Percentiles rank a stretch among this genome's conserved stretches.
Conservation (phyloP, 768 basidiomycete species). For the Leccinum longicurvipes region DNA sequence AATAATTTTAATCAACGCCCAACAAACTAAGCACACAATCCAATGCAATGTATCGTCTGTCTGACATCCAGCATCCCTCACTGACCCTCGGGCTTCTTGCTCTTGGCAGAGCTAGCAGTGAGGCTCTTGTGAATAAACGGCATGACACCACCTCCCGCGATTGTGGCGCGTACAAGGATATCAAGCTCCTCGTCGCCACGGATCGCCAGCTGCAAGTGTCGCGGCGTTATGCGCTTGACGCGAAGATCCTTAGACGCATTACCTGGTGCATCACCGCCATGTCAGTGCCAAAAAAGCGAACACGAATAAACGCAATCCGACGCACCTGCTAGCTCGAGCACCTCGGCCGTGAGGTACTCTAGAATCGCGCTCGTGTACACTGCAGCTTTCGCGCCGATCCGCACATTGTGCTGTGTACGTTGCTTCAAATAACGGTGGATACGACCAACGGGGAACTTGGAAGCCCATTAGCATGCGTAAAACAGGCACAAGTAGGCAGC, state of each 20-base stretch:
- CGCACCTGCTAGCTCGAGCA: constrained; percentile 91
- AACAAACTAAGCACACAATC: constrained; percentile 1
- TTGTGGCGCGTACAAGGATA: constrained; percentile 88
- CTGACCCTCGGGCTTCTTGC: constrained; percentile 41
- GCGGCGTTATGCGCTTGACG: constrained; percentile 94
- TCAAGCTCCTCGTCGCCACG: constrained; percentile 98
- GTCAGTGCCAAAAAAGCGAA: not conserved
- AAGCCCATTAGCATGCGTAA: not conserved
- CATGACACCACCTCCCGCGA: constrained; percentile 84
- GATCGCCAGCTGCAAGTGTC: constrained; percentile 94
- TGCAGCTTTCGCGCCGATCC: constrained; percentile 96
- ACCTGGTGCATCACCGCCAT: constrained; percentile 41
- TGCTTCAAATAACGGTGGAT: constrained; percentile 94
- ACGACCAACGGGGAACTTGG: constrained; percentile 93
- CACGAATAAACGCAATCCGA: not conserved
- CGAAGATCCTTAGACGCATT: constrained; percentile 97
- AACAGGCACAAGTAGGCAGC: constrained; percentile 4
- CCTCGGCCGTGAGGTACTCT: constrained; percentile 95
- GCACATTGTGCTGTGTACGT: constrained; percentile 88
- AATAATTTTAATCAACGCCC: constrained; percentile 18
- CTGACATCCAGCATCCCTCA: constrained; percentile 7
- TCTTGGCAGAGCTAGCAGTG: constrained; percentile 49
- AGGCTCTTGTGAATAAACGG: constrained; percentile 89
- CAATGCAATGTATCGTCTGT: not conserved
- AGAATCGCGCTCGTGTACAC: constrained; percentile 96